Evolutionary conservation across 805 yeast genomes (phyloP), one percentile per base, ranked within the genome.

Genomic region (Blastobotrys parvus): DNA sequence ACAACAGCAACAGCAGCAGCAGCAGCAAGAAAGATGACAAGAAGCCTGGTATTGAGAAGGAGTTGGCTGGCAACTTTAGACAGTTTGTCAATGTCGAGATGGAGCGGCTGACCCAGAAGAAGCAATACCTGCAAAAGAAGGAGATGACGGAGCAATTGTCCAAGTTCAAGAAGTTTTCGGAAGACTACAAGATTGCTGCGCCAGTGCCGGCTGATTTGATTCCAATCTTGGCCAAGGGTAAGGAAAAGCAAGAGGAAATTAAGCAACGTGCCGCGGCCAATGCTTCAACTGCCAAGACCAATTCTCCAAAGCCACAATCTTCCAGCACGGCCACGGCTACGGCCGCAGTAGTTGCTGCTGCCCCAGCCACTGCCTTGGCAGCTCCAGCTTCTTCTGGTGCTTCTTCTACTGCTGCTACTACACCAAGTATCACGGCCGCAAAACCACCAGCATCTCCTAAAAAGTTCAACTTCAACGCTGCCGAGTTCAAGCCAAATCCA

Each of bases 91-190:
- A 49, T n/a, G 57, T 45, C 6, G 65, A 62, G 42, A 41, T 49
- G 22, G 64, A 59, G 42, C 48, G 59, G 40, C 52, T 48, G 35
- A 45, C 46, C 41, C 61, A 45, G 45, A 53, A 50, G 55, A 60
- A 46, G 42, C 52, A 46, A 51, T 56, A 45, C 30, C 46, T 45
- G 39, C 55, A 48, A 29, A 54, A 47, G 51, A 54, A 44, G 31
- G 65, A 61, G 40, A 57, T 55, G 36, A 55, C 50, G 16, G 68
- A 59, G 21, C 50, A 64, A 15, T 43, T 58, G n/a, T 52, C 56
- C 33, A 70, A 65, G 8, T 68, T 86, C 44, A 78, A 76, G 49
- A 85, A 83, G 56, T 88, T 89, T 58, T 77, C 94, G 32, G 86
- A 84, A 39, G 82, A 76, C 52, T 84, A 86, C 62, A 85, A 85